Evolutionary conservation across 176 grass and related monocot species (phyloP), one percentile per base, ranked within the genome.

Genomic region (Avena sativa): DNA sequence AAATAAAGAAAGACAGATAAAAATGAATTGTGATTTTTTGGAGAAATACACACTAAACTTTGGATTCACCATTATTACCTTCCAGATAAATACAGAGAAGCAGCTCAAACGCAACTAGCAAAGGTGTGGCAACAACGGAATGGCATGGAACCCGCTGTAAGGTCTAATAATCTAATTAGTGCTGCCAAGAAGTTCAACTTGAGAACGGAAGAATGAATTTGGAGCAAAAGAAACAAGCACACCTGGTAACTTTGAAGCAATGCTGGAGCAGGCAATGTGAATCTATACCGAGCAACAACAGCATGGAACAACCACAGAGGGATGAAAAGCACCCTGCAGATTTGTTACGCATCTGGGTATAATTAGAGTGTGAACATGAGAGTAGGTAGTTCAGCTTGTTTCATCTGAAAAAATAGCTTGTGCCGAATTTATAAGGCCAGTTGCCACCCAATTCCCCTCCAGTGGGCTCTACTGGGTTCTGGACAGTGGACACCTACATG

Each of bases 21-120:
- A 73, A 36, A 1, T 36, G 44, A 71, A 21, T 67, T 16, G 36
- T 30, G 8, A 21, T 58, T 81, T 66, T 9, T 52, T 64, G 70
- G n/a, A 71, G 12, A 69, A 81, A 73, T 67, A 69, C 13, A 49
- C 34, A 75, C 28, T 91, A 66, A 57, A 50, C 26, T 44, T 71
- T 50, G 14, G 47, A 87, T 73, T 92, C 89, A 90, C 91, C 50
- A 50, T 77, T 66, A 15, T 70, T 75, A 55, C 73, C 85, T 65
- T 93, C 86, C 32, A 95, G 89, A 32, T 89, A 91, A 79, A 95
- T 87, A 87, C 91, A 93, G 9, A 93, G 93, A 87, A 93, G 87
- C 15, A 95, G 87, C 78, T 95, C 91, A 89, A 95, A 95, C 43
- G 91, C 84, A 89, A 95, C 87, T 53, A 95, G 81, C 86, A 95